Percentiles rank a stretch among this genome's conserved stretches.
Evolutionary conservation across 768 basidiomycete genomes (phyloP).

Genomic region (Mycena olivaceomarginata): DNA sequence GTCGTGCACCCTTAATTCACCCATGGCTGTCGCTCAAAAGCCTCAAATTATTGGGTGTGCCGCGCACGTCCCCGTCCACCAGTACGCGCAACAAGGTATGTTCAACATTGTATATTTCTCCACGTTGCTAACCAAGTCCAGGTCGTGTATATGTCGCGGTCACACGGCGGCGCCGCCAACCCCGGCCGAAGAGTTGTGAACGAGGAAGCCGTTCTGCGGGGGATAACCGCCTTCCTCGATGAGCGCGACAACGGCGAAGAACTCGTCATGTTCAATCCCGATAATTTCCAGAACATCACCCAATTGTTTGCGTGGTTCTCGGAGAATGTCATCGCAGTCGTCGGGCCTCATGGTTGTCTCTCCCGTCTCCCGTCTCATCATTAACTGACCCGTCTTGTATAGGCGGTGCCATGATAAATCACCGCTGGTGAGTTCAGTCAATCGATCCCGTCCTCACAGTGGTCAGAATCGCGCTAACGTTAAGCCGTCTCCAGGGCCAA

Average conservation of each 20-base stretch:
- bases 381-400: neutral
- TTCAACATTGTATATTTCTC: neutral
- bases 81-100: slow-evolving; percentile 34
- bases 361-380: neutral
- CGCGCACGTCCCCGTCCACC: neutral
- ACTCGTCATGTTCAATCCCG: slow-evolving; percentile 39
- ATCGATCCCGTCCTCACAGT: neutral
- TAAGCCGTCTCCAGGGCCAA: slow-evolving; percentile 14
- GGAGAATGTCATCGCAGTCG: slow-evolving; percentile 23
- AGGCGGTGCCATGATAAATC: slow-evolving; percentile 42
- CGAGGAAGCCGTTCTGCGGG: slow-evolving; percentile 28
- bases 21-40: slow-evolving; percentile 41
- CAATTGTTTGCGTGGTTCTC: slow-evolving; percentile 39
- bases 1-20: slow-evolving; percentile 37
- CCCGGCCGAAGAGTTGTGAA: slow-evolving; percentile 31
- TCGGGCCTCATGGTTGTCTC: slow-evolving; percentile 34
- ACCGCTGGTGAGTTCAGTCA: slow-evolving; percentile 33
- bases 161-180: slow-evolving; percentile 35
- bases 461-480: neutral
- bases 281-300: neutral
- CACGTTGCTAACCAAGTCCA: neutral
- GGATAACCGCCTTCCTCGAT: slow-evolving; percentile 18
- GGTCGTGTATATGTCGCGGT: slow-evolving; percentile 43
- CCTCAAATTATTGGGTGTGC: slow-evolving; percentile 25
- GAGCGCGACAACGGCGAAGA: slow-evolving; percentile 40